Evolutionary conservation across 2,329 filamentous ascomycete species (phyloP).

Genomic region (Fusarium denticulatum): DNA sequence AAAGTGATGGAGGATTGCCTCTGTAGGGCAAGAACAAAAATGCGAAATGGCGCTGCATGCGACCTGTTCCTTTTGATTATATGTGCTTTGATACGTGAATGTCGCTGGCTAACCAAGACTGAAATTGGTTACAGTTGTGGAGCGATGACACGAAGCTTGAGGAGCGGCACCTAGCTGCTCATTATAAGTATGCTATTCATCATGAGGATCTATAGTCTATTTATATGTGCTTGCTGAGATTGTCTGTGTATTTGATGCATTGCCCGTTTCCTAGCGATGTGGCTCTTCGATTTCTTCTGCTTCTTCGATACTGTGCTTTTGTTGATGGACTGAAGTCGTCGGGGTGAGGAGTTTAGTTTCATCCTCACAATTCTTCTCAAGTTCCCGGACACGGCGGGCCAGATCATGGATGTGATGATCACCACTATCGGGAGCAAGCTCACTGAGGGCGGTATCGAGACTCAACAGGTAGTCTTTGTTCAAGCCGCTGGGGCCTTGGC

Average conservation of each 20-base stretch:
- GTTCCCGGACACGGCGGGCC: conserved; percentile 73
- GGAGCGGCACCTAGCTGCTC: conserved; percentile 1
- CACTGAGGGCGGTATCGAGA: conserved; percentile 78
- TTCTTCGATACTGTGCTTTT: conserved; percentile 41
- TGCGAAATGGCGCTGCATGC: conserved; percentile 30
- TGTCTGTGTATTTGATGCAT: not conserved
- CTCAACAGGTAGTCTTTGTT: conserved; percentile 91
- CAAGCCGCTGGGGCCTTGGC: conserved; percentile 83
- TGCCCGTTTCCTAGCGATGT: not conserved
- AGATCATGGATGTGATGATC: conserved; percentile 89
- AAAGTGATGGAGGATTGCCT: conserved; percentile 25
- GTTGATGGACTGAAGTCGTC: conserved; percentile 29
- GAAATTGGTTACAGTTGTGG: not conserved
- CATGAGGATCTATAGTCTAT: not conserved
- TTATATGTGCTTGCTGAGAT: not conserved
- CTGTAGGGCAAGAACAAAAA: conserved; percentile 15
- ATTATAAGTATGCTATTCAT: not conserved
- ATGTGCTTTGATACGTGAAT: not conserved
- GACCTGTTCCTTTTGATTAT: conserved; percentile 5
- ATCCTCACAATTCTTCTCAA: conserved; percentile 51
- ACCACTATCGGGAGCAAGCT: conserved; percentile 77
- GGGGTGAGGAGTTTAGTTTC: conserved; percentile 15
- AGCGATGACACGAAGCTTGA: not conserved
- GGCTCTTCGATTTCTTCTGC: conserved; percentile 46
- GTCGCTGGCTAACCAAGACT: not conserved